A percentile compares a stretch with the other conserved stretches of the same genome.
Evolutionary conservation across 108 stramenopile species (phyloP).

Genomic region (Discostella stelligeroides): DNA sequence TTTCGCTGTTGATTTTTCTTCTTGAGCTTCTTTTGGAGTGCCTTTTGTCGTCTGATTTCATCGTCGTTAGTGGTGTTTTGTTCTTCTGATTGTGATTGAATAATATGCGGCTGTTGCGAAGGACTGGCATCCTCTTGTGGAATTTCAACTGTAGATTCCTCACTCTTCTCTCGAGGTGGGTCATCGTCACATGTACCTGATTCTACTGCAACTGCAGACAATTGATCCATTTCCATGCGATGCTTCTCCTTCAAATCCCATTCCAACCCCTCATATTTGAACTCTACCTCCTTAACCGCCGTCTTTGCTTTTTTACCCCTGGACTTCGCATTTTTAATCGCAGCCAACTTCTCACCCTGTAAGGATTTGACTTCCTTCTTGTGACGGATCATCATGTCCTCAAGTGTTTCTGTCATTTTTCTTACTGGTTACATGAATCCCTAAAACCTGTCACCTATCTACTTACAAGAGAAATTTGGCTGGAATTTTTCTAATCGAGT

Average conservation of each 20-base stretch:
- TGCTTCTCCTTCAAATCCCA: constrained; percentile 54
- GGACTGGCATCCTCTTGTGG: constrained; percentile 14
- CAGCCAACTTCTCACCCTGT: constrained; percentile 79
- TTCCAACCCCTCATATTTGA: constrained; percentile 48
- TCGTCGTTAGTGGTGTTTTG: constrained; percentile 22
- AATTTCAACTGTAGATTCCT: constrained; percentile 3
- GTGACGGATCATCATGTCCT: constrained; percentile 60
- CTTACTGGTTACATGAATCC: background rate
- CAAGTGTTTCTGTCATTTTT: constrained; percentile 37
- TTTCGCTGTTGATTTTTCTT: constrained; percentile 59
- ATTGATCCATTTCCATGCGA: constrained; percentile 29
- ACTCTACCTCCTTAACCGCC: constrained; percentile 51
- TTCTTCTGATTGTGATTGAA: constrained; percentile 8
- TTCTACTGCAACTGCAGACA: no score
- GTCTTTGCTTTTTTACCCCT: constrained; percentile 79
- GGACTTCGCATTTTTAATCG: constrained; percentile 79
- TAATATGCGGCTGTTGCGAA: background rate
- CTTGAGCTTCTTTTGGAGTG: constrained; percentile 62
- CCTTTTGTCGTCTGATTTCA: constrained; percentile 65
- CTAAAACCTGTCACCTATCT: no score
- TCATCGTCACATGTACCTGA: no score
- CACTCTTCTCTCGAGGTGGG: constrained; percentile 3
- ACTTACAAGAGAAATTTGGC: no score
- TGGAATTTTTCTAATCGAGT: no score
- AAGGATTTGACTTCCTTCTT: constrained; percentile 84